Base-by-base conservation (phyloP, 164 flowering plant genomes). In the Piper betle region DNA sequence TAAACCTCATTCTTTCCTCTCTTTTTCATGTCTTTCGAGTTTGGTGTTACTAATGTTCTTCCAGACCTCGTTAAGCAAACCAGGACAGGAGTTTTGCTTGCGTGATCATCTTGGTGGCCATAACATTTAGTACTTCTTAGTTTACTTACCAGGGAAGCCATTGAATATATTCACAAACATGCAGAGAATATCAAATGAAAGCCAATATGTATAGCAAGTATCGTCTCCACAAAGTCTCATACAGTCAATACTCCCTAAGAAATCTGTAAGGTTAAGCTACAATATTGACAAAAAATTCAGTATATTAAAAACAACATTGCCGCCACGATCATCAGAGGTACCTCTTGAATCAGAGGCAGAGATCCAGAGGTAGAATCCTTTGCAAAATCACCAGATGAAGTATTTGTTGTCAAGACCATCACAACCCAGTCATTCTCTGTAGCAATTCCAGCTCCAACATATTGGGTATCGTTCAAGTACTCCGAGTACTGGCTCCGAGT, bases 351-450 rank as follows among this genome's bases (percentile, higher is more conserved):
- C 50, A 46, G 50, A 46, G 3, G 15, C 50, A 9, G 15, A 10
- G 58, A 55, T 2, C 38, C 39, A 55, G 58, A 55, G 37, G 58
- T n/a, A 4, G 37, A 15, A 33, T 11, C 39, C 58, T 55, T 55
- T 9, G 18, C 68, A 64, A 65, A 83, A 62, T 73, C 81, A 55
- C 91, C 95, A 0, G 57, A 72, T 1, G 78, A 19, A 0, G 84
- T 74, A 65, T 54, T 71, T 12, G 91, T 82, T 63, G 75, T 80
- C 53, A 85, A 72, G 52, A 85, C 74, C 37, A 81, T 78, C 18
- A 85, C 91, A 17, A 81, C 75, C 96, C 96, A 88, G 63, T 85
- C 57, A 33, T 62, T 74, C 19, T 84, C 86, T 11, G 81, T 68
- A 41, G 82, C 81, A 52, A 87, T 68, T 11, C 91, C 89, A 54